A percentile compares a stretch with the other conserved stretches of the same genome.
These are phyloP conservation scores for Paraphoma chrysanthemicola DNA, from an alignment of 2,329 filamentous ascomycete species.

Conservation along the genomic window DNA sequence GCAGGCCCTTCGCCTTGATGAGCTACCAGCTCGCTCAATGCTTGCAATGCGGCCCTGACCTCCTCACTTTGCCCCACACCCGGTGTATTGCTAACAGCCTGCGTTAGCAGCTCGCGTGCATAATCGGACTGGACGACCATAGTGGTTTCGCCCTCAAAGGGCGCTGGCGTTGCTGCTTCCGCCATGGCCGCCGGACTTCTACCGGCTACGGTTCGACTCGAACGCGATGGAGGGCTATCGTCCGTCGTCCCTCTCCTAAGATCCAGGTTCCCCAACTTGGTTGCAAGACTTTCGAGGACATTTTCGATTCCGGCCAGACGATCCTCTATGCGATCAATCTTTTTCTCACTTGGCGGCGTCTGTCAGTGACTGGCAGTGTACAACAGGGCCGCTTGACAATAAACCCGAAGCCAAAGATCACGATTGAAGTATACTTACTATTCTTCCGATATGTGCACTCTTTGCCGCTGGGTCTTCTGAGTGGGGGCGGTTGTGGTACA, in stretches of 20 bases:
- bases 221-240: constrained; percentile 32
- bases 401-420: no score
- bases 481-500: constrained; percentile 42
- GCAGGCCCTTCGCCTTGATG: constrained; percentile 28
- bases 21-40: constrained; percentile 42
- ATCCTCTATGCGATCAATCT: constrained; percentile 61
- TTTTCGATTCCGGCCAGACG: constrained; percentile 58
- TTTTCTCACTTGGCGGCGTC: constrained; percentile 53
- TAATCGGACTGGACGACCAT: constrained; percentile 57
- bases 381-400: background rate
- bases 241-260: constrained; percentile 26
- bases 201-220: constrained; percentile 20
- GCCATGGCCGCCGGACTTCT: constrained; percentile 28
- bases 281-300: constrained; percentile 46
- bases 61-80: constrained; percentile 44
- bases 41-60: constrained; percentile 39
- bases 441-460: constrained; percentile 47
- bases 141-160: constrained; percentile 60
- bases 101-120: constrained; percentile 53
- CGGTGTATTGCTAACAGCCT: constrained; percentile 46
- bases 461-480: constrained; percentile 40
- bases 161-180: constrained; percentile 30
- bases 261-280: constrained; percentile 36
- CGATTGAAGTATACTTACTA: constrained; percentile 33
- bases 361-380: background rate